Percentiles rank a stretch among this genome's conserved stretches.
These are phyloP conservation scores for Ceratocystis ficicola DNA, from an alignment of 2,329 filamentous ascomycete genomes.

Conservation along the genomic window DNA sequence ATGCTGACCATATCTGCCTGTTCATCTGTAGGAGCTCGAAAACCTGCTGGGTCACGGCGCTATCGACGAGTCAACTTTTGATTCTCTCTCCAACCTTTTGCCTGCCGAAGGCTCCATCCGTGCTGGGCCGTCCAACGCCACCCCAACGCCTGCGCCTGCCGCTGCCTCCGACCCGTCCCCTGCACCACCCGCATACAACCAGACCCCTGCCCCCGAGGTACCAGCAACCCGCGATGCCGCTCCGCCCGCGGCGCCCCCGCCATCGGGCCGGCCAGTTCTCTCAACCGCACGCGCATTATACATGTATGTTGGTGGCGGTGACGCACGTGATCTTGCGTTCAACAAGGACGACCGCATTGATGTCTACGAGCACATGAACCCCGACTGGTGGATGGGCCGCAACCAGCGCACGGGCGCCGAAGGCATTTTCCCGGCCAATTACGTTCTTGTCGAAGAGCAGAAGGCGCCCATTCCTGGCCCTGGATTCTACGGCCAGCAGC, in stretches of 20 bases:
- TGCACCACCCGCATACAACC: constrained; percentile 41
- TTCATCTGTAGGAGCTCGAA: constrained; percentile 62
- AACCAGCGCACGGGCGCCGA: constrained; percentile 72
- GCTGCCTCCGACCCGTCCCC: constrained; percentile 28
- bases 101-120: constrained; percentile 56
- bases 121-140: constrained; percentile 33
- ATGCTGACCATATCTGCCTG: background rate
- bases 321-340: constrained; percentile 70
- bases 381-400: constrained; percentile 89
- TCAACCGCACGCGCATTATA: constrained; percentile 72
- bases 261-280: constrained; percentile 44
- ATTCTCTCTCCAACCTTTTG: constrained; percentile 60
- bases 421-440: constrained; percentile 90
- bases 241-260: constrained; percentile 9
- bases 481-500: constrained; percentile 14
- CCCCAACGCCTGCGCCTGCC: constrained; percentile 28
- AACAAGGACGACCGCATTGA: constrained; percentile 68
- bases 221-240: constrained; percentile 30
- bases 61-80: constrained; percentile 63
- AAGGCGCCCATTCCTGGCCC: constrained; percentile 35
- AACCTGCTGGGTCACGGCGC: constrained; percentile 71
- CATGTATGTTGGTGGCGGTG: constrained; percentile 57
- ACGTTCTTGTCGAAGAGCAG: constrained; percentile 59
- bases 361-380: constrained; percentile 87
- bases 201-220: constrained; percentile 35